phyloP scores from a whole-genome alignment of 495 filamentous ascomycete species.

The Neurospora sp. region DNA sequence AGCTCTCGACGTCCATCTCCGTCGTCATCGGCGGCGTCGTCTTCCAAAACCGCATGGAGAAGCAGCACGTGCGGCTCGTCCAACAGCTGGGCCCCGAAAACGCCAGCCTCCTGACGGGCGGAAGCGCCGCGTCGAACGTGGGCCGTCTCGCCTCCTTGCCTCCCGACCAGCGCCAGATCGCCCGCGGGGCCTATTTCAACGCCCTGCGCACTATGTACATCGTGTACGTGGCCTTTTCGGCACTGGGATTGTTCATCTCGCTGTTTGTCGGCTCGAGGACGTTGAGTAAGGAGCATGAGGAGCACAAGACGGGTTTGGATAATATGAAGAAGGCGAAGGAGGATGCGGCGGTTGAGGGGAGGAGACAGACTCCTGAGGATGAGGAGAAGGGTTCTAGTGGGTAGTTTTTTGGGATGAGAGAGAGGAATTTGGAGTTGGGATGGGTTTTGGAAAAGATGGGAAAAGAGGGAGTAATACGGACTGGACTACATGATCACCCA shows the following conservation, averaged over 20 bases:
- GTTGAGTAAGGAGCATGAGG: conserved; percentile 49
- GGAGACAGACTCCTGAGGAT: not conserved
- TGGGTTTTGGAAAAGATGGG: not conserved
- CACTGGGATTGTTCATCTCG: conserved; percentile 42
- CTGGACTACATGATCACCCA: not conserved
- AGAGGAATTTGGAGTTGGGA: not conserved
- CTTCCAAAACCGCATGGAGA: conserved; percentile 56
- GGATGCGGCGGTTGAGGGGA: not conserved
- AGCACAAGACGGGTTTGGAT: conserved; percentile 53
- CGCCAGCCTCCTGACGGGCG: conserved; percentile 34
- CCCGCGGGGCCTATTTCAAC: conserved; percentile 44
- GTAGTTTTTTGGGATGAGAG: not conserved
- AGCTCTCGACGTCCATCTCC: conserved; percentile 58
- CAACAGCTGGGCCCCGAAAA: conserved; percentile 31
- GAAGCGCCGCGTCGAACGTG: conserved; percentile 50
- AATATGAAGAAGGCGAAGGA: conserved; percentile 24
- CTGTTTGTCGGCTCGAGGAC: conserved; percentile 44
- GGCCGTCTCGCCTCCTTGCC: conserved; percentile 43
- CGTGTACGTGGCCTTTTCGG: conserved; percentile 47
- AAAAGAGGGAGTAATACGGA: not conserved
- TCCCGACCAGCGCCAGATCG: conserved; percentile 34
- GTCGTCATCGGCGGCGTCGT: conserved; percentile 75
- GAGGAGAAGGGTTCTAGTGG: conserved; percentile 8
- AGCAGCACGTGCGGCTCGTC: conserved; percentile 28
- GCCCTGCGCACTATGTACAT: conserved; percentile 60